phyloP scores from a whole-genome alignment of 352 stramenopile genomes.

The Saprolegnia parasitica region DNA sequence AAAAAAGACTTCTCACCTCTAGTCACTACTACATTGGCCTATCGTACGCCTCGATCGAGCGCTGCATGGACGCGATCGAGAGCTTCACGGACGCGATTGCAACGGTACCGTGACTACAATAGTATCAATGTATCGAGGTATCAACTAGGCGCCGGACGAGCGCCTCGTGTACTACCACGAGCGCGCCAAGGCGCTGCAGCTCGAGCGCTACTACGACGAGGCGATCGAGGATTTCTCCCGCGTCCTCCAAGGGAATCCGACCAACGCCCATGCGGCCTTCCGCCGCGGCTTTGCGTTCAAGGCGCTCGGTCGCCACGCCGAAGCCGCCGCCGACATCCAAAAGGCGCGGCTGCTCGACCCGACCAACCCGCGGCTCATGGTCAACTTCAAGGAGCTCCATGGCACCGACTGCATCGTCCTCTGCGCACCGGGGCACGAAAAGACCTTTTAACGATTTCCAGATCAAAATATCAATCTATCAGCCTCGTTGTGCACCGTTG shows the following conservation, averaged over 20 bases:
- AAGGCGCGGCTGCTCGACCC: conserved; percentile 59
- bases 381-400: conserved; percentile 76
- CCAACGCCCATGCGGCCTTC: conserved; percentile 80
- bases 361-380: conserved; percentile 56
- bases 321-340: conserved; percentile 66
- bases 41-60: conserved; percentile 42
- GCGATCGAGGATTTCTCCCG: conserved; percentile 67
- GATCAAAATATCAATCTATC: too few relatives aligned
- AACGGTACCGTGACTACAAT: neutral
- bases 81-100: conserved; percentile 51
- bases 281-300: conserved; percentile 72
- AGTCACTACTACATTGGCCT: conserved; percentile 76
- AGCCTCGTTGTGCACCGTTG: too few relatives aligned
- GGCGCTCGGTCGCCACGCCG: conserved; percentile 46
- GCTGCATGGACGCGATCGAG: conserved; percentile 62
- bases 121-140: neutral
- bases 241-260: conserved; percentile 63
- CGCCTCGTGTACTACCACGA: conserved; percentile 61
- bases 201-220: conserved; percentile 59
- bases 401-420: conserved; percentile 69
- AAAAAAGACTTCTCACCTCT: too few relatives aligned
- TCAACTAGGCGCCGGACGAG: conserved; percentile 9
- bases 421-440: conserved; percentile 60
- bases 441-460: too few relatives aligned
- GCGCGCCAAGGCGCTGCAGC: conserved; percentile 67